Conservation (phyloP, 2,329 filamentous ascomycete genomes). For the Cyanodermella asteris region DNA sequence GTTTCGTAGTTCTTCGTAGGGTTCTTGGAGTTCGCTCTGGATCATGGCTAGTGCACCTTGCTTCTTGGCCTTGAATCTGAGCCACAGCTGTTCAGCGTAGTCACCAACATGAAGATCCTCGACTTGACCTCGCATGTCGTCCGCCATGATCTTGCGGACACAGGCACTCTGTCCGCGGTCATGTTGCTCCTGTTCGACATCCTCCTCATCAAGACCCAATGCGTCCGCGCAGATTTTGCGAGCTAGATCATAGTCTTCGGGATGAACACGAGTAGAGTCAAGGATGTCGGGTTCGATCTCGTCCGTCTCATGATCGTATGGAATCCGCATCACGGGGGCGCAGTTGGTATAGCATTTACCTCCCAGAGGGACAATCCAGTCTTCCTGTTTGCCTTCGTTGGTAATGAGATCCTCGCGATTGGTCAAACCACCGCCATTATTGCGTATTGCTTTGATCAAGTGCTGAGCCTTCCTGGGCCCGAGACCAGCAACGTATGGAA, state of each 20-base stretch:
- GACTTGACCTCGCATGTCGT: slow-evolving; percentile 82
- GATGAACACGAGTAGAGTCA: slow-evolving; percentile 91
- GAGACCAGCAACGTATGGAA: slow-evolving; percentile 78
- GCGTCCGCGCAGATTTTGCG: slow-evolving; percentile 98
- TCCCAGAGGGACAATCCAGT: slow-evolving; percentile 65
- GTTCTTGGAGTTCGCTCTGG: slow-evolving; percentile 72
- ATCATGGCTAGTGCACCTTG: slow-evolving; percentile 92
- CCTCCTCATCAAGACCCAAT: slow-evolving; percentile 87
- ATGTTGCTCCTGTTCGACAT: slow-evolving; percentile 83
- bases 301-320: slow-evolving; percentile 66
- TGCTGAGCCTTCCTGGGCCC: slow-evolving; percentile 78
- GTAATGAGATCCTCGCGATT: slow-evolving; percentile 76
- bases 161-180: slow-evolving; percentile 79
- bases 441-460: slow-evolving; percentile 72
- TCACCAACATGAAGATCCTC: slow-evolving; percentile 92
- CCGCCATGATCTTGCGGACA: slow-evolving; percentile 82
- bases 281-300: slow-evolving; percentile 72
- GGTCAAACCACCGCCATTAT: slow-evolving; percentile 68
- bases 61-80: slow-evolving; percentile 82
- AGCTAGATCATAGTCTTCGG: slow-evolving; percentile 93
- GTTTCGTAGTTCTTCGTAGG: slow-evolving; percentile 82
- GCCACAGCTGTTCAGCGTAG: slow-evolving; percentile 86
- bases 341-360: slow-evolving; percentile 91
- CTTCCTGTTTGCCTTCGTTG: slow-evolving; percentile 56
- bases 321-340: slow-evolving; percentile 81